Base-by-base conservation (phyloP, 2,329 filamentous ascomycete species). In the Hysterium pulicare region DNA sequence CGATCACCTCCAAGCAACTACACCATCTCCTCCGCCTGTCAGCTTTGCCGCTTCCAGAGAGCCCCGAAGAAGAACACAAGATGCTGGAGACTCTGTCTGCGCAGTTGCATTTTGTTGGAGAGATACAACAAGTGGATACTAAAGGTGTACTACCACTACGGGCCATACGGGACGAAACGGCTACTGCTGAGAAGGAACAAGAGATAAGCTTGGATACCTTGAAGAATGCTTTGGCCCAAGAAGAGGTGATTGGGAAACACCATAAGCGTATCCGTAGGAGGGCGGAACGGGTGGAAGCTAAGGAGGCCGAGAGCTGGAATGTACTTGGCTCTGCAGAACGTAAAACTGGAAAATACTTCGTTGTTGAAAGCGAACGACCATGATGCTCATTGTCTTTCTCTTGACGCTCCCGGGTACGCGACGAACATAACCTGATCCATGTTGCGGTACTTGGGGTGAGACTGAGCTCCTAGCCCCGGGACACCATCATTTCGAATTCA, bases 91-190 rank as follows among this genome's bases (percentile, higher is more conserved):
- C 84, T 1, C 76, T 98, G 2, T 77, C 83, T 40, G 82, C 86
- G 23, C 93, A 98, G 62, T 78, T 98, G 0, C 84, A 86, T 58
- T 98, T 98, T 60, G 90, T 97, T n/a, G 83, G 81, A 47, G 81
- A 89, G 48, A 83, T 97, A 16, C 90, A 95, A 59, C 72, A 76
- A 33, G 84, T 95, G 37, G 79, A 95, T 63, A 90, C 88, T 0
- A 69, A 74, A 0, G 82, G 78, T 3, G 74, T 96, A 0, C 75
- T 82, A 42, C 90, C 93, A 0, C 69, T 98, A 33, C 76, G 80
- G 38, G 84, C 84, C 33, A 84, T 97, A 44, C 81, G 88, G 40
- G 91, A 97, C 62, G 90, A 93, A 71, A 87, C 86, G 1, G 54
- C 60, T 2, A 66, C 67, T 10, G 80, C 78, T 0, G 57, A 77